Evolutionary conservation across 2,329 filamentous ascomycete genomes (phyloP).

Genomic region (Ceratocystis destructans): DNA sequence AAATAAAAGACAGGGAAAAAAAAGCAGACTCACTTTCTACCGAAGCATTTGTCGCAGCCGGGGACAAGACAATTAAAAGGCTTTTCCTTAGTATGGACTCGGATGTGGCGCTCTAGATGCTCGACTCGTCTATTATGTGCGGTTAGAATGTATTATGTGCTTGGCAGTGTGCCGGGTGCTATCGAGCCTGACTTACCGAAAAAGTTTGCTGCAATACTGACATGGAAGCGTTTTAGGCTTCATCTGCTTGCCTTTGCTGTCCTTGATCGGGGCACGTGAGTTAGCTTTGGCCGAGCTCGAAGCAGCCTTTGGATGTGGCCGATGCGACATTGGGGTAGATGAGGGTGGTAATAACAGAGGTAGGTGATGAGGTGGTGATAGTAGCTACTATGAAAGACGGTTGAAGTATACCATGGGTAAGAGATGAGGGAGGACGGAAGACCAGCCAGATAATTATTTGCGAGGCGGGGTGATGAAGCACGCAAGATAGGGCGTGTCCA

Average conservation of each 20-base stretch:
- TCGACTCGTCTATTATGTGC: slow-evolving; percentile 42
- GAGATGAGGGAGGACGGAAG: background rate
- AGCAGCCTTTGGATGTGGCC: background rate
- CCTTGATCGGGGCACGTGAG: slow-evolving; percentile 1
- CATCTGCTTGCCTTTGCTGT: slow-evolving; percentile 39
- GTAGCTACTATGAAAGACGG: background rate
- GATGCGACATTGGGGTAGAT: slow-evolving; percentile 1
- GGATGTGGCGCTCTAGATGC: slow-evolving; percentile 50
- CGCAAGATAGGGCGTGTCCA: background rate
- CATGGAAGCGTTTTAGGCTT: slow-evolving; percentile 50
- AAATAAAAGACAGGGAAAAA: background rate
- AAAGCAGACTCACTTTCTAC: slow-evolving; percentile 38
- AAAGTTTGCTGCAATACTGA: slow-evolving; percentile 49
- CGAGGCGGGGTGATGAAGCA: background rate
- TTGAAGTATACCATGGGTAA: slow-evolving; percentile 11
- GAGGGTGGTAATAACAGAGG: background rate
- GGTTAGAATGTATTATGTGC: slow-evolving; percentile 17
- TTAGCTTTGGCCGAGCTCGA: background rate
- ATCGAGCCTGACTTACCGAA: slow-evolving; percentile 36
- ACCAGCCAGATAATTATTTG: background rate
- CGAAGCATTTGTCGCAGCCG: slow-evolving; percentile 49
- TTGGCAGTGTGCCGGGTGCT: background rate
- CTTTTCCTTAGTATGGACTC: slow-evolving; percentile 52
- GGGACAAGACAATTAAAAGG: slow-evolving; percentile 47
- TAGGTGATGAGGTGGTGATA: background rate